A percentile compares a stretch with the other conserved stretches of the same genome.
Conservation (phyloP, 2,329 filamentous ascomycete species). For the Neonectria faginata region DNA sequence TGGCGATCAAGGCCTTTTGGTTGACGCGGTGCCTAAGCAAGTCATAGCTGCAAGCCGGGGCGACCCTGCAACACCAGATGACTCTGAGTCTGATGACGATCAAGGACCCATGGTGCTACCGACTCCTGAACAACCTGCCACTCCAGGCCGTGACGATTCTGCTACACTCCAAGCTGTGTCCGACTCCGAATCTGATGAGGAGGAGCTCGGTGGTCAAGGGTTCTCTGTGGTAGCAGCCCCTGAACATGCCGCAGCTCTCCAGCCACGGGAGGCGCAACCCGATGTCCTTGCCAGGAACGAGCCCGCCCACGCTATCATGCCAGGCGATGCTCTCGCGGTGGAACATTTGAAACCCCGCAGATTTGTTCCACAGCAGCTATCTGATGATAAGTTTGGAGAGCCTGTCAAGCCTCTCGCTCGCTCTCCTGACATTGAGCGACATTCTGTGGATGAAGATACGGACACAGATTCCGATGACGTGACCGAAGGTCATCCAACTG, state of each 20-base stretch:
- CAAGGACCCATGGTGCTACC: neutral
- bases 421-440: neutral
- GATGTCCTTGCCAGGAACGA: neutral
- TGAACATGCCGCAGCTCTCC: neutral
- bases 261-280: neutral
- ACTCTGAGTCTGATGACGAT: neutral
- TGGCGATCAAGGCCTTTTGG: neutral
- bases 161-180: neutral
- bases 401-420: neutral
- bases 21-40: neutral
- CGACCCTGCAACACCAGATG: neutral
- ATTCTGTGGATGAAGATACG: slow-evolving; percentile 1
- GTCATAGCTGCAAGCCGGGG: neutral
- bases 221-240: neutral
- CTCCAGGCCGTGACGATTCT: neutral
- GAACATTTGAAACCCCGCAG: neutral
- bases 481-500: neutral
- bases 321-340: neutral
- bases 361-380: neutral
- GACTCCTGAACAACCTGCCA: neutral
- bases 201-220: neutral
- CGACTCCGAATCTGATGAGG: neutral
- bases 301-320: neutral
- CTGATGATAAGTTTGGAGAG: neutral
- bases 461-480: neutral